These are phyloP conservation scores for Rhizophora mangle DNA, from an alignment of 345 rosid genomes.

Conservation along the genomic window DNA sequence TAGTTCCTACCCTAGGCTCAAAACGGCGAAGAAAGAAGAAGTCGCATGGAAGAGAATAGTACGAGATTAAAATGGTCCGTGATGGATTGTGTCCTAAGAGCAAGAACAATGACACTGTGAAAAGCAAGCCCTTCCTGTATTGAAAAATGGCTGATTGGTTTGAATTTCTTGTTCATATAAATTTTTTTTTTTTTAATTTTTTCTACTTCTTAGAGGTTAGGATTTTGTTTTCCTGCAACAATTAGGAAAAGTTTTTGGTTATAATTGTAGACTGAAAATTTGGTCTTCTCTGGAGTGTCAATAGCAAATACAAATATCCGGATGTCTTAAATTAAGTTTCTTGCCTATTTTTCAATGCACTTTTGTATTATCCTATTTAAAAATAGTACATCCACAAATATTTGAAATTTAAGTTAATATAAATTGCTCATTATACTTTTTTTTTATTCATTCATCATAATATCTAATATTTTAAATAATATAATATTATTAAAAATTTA, in stretches of 20 bases:
- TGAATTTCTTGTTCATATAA: background rate
- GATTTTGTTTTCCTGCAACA: background rate
- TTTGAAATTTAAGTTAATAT: too few relatives aligned
- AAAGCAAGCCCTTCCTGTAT: slow-evolving; percentile 18
- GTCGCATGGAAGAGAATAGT: slow-evolving; percentile 32
- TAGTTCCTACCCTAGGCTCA: slow-evolving; percentile 43
- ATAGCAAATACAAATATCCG: too few relatives aligned
- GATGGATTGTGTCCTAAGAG: slow-evolving; percentile 27
- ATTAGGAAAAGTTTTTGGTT: slow-evolving; percentile 1
- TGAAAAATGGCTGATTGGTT: slow-evolving; percentile 24
- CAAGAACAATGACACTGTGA: slow-evolving; percentile 2
- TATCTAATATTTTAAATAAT: too few relatives aligned
- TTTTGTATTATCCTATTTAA: too few relatives aligned
- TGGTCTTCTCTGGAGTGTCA: slow-evolving; percentile 4
- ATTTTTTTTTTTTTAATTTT: background rate
- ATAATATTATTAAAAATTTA: too few relatives aligned
- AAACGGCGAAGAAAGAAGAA: slow-evolving; percentile 43
- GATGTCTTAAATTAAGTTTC: too few relatives aligned
- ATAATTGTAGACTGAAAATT: slow-evolving; percentile 6
- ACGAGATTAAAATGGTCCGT: slow-evolving; percentile 24
- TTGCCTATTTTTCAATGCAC: too few relatives aligned
- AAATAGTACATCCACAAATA: too few relatives aligned
- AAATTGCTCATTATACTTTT: too few relatives aligned
- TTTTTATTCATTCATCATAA: too few relatives aligned
- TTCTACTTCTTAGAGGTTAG: background rate